A percentile compares a stretch with the other conserved stretches of the same genome.
Conservation (phyloP, 148 eudicot species). For the Hydrangea macrophylla region DNA sequence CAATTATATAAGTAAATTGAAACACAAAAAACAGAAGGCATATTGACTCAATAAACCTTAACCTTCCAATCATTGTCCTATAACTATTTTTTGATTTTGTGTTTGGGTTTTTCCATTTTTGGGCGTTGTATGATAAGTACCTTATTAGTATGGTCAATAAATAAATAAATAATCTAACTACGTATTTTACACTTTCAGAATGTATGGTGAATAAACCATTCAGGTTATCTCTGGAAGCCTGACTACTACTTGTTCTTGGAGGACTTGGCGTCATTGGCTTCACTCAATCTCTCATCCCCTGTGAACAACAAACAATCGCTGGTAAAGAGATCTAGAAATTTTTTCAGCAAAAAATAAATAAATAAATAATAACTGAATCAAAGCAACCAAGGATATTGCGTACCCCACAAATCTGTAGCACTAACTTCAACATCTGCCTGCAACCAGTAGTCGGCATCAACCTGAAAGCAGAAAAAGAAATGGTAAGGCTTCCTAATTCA, state of each 20-base stretch:
- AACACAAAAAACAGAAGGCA: too few relatives aligned
- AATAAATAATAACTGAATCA: background rate
- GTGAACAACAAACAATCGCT: background rate
- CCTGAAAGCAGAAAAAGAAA: slow-evolving; percentile 23
- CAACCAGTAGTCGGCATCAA: slow-evolving; percentile 44
- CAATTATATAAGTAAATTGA: too few relatives aligned
- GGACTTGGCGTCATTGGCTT: background rate
- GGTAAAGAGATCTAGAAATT: background rate
- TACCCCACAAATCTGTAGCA: slow-evolving; percentile 34
- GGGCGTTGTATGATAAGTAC: too few relatives aligned
- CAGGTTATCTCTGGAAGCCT: too few relatives aligned
- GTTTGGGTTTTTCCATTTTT: too few relatives aligned
- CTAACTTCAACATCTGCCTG: slow-evolving; percentile 30
- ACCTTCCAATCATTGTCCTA: too few relatives aligned
- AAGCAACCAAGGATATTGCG: slow-evolving; percentile 12
- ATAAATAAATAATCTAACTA: too few relatives aligned
- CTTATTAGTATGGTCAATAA: too few relatives aligned
- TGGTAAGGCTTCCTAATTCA: background rate
- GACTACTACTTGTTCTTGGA: background rate
- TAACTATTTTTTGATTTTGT: too few relatives aligned
- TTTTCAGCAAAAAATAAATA: background rate
- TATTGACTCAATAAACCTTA: too few relatives aligned
- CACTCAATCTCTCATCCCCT: background rate
- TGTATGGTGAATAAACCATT: too few relatives aligned
- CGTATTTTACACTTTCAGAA: too few relatives aligned